Base-by-base conservation (phyloP, 306 rosid genomes). In the Hippophae gyantsensis region DNA sequence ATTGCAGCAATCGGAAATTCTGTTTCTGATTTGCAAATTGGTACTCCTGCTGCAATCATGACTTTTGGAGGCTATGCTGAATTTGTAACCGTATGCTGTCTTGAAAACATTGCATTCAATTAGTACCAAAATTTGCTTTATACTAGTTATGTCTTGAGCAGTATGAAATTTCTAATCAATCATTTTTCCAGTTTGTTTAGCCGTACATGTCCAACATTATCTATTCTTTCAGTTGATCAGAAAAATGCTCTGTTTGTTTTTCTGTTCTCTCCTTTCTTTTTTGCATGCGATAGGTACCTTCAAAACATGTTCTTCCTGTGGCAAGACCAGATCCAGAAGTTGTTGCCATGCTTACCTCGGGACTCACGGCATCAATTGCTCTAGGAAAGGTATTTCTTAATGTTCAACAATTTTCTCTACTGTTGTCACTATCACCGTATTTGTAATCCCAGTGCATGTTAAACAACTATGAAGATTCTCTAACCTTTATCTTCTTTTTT, bases 261-360 rank as follows among this genome's bases (percentile, higher is more conserved):
- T 32, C 38, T 32, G 38, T 32, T 32, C 38, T 32, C 38, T 18
- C 23, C 23, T 32, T 32, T 32, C 38, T 51, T 67, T 62, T 80
- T 38, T 44, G 51, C 48, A 38, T 71, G 52, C 13, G 11, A 58
- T 74, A 87, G 98, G 76, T 92, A 71, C 86, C 77, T 72, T 72
- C 95, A 13, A 92, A 92, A 78, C 83, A 85, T 10, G 76, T 81
- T 57, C 96, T 92, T 69, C 95, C 98, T 13, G 89, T 90, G 66
- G 79, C 89, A 56, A 87, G 95, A 73, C 98, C 98, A 68, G 98
- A 92, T 77, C 87, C 98, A 58, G 96, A 92, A 87, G 93, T 86
- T 58, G 93, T 87, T 52, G 98, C 96, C 60, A 81, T 92, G 95
- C 98, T 92, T 69, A 92, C 98, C 63, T 92, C 98, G 10, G 98